A percentile compares a stretch with the other conserved stretches of the same genome.
Evolutionary conservation across 176 grass and related monocot species (phyloP).

Genomic region (Thinopyrum elongatum): DNA sequence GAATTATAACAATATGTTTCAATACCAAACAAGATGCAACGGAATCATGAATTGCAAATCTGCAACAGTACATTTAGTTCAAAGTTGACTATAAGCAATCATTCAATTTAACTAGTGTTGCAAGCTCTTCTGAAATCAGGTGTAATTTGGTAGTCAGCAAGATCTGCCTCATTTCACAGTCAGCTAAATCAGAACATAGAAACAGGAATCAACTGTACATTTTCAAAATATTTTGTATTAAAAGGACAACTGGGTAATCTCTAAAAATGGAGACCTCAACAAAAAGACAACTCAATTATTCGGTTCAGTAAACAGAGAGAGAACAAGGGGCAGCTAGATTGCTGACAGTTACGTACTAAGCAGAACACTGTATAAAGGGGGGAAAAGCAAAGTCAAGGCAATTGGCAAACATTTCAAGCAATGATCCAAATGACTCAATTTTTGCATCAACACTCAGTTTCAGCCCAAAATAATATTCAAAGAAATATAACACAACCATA

Average conservation of each 20-base stretch:
- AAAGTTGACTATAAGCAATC: neutral
- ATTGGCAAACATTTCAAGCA: neutral
- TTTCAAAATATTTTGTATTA: neutral
- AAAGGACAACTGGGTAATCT: neutral
- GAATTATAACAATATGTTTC: neutral
- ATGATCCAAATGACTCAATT: neutral
- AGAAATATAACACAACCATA: neutral
- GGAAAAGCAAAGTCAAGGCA: neutral
- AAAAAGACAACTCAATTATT: too few relatives aligned
- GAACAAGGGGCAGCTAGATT: too few relatives aligned
- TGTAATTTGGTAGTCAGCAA: neutral
- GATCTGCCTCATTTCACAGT: neutral
- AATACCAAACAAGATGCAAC: neutral
- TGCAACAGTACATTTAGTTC: neutral
- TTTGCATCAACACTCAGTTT: neutral
- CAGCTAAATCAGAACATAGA: neutral
- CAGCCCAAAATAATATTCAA: neutral
- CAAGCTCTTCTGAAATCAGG: neutral
- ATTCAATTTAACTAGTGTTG: neutral
- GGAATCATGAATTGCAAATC: neutral
- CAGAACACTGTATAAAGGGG: neutral
- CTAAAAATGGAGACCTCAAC: neutral
- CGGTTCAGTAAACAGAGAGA: too few relatives aligned
- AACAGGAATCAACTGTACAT: neutral
- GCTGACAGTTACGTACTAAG: too few relatives aligned